These are phyloP conservation scores for Aspergillus cejpii DNA, from an alignment of 2,329 filamentous ascomycete genomes.

Conservation along the genomic window DNA sequence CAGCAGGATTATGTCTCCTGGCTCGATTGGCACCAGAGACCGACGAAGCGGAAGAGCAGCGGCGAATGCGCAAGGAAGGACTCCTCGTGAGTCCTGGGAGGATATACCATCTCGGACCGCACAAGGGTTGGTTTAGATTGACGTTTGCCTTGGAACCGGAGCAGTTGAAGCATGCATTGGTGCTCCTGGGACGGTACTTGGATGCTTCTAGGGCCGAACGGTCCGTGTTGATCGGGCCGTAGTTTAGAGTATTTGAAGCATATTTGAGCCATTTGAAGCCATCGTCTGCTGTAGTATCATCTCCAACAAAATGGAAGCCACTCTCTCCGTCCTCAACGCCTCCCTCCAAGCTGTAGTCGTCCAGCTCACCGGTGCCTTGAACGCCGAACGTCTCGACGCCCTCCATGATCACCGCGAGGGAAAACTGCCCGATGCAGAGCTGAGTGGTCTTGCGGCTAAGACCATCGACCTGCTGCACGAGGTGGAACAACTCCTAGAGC, in stretches of 20 bases:
- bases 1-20: not conserved
- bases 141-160: not conserved
- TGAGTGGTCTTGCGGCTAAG: not conserved
- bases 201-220: too few species aligned
- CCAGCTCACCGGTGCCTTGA: not conserved
- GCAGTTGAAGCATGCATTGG: not conserved
- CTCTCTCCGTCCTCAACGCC: not conserved
- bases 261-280: not conserved
- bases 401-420: not conserved
- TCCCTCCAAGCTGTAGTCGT: not conserved
- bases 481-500: slow-evolving; percentile 14
- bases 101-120: not conserved
- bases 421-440: not conserved
- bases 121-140: not conserved
- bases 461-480: not conserved
- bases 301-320: not conserved
- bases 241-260: not conserved
- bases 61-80: not conserved
- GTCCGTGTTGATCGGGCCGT: too few species aligned
- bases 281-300: not conserved
- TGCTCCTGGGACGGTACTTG: not conserved
- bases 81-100: not conserved
- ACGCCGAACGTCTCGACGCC: not conserved
- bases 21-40: not conserved
- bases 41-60: not conserved